Base-by-base conservation (phyloP, 306 rosid genomes). In the Cucumis melo region DNA sequence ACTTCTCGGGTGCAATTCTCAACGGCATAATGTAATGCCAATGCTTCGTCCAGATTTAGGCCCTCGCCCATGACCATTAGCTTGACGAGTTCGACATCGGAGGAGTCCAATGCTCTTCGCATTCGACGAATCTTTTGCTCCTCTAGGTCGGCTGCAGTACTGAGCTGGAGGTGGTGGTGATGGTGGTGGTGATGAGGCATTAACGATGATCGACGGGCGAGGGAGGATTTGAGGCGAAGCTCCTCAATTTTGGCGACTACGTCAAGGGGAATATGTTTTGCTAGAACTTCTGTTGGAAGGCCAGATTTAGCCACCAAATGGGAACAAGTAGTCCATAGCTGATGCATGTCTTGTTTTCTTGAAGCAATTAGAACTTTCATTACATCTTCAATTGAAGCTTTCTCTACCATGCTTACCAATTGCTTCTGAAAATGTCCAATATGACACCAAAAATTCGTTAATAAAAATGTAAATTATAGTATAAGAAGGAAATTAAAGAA, bases 31-130 rank as follows among this genome's bases (percentile, higher is more conserved):
- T 91, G 99, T 8, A 95, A 78, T 27, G 99, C 99, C 21, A 95
- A 63, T 5, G 98, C 99, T 21, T 94, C 98, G 20, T 94, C 99
- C 0, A 94, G 92, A 77, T 94, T 94, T 2, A 94, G 87, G 27
- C 98, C 99, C 78, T 95, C 99, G 0, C 99, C 99, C 99, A 95
- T 95, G 0, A 95, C 98, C 99, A 95, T 95, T 4, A 95, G 90
- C 81, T 95, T 95, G 16, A 95, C 99, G 0, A 95, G 89, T 42
- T 95, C 99, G 0, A 95, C 99, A 6, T 95, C 98, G 1, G 99
- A 95, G 3, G 99, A 95, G 82, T 92, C 99, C 0, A 95, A 76
- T 0, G 99, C 99, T 5, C 98, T 51, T 20, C 96, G 83, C 99
- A 95, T 95, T 50, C 98, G 83, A 0, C 97, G 91, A 68, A 95